Evolutionary conservation across 2,329 filamentous ascomycete species (phyloP), one percentile per base, ranked within the genome.

Genomic region (Periconia sp.): DNA sequence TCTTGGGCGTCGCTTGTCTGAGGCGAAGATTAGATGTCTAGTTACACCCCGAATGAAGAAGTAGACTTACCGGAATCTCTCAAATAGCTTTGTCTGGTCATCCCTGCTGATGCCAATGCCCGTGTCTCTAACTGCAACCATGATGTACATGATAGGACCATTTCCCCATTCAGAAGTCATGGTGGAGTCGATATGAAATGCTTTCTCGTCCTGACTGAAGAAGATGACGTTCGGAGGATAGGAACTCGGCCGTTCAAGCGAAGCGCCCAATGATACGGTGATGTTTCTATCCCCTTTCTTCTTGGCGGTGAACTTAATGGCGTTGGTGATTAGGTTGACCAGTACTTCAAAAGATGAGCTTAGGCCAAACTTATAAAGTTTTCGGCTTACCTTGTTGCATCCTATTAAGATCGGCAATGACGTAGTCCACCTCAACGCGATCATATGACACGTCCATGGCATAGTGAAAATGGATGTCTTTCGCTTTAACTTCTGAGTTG

Each of bases 181-280:
- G 1, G 73, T 76, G 1, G 67, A 67, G 46, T 76, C 72, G 15
- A 73, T 64, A 8, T 69, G 68, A 16, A 70, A 68, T 0, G 62
- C 50, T 0, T 63, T 43, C 25, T 39, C 26, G 4, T 70, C 68
- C 4, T 62, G 56, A 13, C 59, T 57, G 49, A 75, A 75, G 52
- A 72, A 76, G 9, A 75, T 72, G 4, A 76, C 67, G 33, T 71
- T 68, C 1, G 73, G 72, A 4, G 73, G 73, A 44, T 74, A 75
- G 3, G 68, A 72, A 4, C 54, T 57, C 6, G 73, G 73, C 3
- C 68, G 62, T 18, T 70, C 48, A 4, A 42, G 13, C 1, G 64
- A 64, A 13, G 72, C 73, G 4, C 73, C 72, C 32, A 77, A 59
- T 5, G 61, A 71, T 4, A 77, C 67, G 0, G 59, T 69, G 25